Percentiles rank a stretch among this genome's conserved stretches.
Evolutionary conservation across 805 yeast species (phyloP).

Genomic region (Saccharomyces kudriavzevii): DNA sequence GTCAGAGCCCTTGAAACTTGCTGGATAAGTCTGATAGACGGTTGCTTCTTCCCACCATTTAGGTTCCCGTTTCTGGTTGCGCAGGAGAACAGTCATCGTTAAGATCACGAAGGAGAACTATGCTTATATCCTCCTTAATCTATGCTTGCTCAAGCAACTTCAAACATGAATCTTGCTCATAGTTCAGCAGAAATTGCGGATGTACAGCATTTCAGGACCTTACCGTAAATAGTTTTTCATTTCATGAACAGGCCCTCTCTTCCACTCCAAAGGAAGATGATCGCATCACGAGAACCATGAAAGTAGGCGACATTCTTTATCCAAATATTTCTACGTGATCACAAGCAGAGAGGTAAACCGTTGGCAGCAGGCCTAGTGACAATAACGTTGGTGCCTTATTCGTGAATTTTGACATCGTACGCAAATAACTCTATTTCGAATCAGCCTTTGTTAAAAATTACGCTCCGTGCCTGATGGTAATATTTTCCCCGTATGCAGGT

Average conservation of each 20-base stretch:
- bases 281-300: background rate
- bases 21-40: conserved; percentile 55
- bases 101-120: no score
- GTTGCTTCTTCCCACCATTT: conserved; percentile 51
- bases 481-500: background rate
- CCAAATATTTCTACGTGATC: background rate
- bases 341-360: background rate
- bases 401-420: background rate
- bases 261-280: background rate
- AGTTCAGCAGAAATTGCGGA: no score
- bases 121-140: no score
- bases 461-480: background rate
- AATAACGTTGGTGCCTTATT: background rate
- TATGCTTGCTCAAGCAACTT: no score
- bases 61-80: conserved; percentile 9
- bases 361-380: background rate
- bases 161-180: no score
- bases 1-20: conserved; percentile 50
- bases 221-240: no score
- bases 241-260: background rate
- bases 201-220: no score
- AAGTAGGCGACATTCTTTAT: background rate
- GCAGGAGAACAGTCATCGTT: conserved; percentile 2
- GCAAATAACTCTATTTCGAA: background rate
- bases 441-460: background rate